These are phyloP conservation scores for Serpula lacrymans DNA, from an alignment of 768 basidiomycete genomes.

Conservation along the genomic window DNA sequence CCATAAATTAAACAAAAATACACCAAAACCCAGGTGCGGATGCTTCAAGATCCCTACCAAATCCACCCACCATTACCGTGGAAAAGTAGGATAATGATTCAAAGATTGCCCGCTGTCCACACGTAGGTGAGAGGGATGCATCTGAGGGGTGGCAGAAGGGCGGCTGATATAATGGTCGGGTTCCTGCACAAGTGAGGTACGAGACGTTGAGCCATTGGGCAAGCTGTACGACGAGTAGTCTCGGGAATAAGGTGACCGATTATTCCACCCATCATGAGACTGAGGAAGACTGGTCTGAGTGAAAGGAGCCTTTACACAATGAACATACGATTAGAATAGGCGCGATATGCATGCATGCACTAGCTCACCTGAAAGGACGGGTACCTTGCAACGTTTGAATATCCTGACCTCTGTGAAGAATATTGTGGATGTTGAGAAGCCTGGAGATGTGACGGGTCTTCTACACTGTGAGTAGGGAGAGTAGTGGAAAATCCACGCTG, in stretches of 20 bases:
- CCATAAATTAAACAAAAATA: no score
- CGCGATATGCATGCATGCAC: no score
- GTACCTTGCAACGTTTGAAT: conserved; percentile 18
- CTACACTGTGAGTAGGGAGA: conserved; percentile 24
- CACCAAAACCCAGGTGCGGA: no score
- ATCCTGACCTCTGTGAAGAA: conserved; percentile 12
- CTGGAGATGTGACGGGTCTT: conserved; percentile 16
- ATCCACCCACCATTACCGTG: no score
- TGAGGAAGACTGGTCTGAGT: conserved; percentile 4
- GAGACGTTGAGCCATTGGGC: conserved; percentile 15
- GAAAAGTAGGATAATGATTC: conserved; percentile 22
- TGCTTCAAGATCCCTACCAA: conserved; percentile 1
- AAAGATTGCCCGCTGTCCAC: conserved; percentile 12
- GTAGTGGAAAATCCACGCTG: conserved; percentile 34
- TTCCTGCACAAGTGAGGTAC: conserved; percentile 17
- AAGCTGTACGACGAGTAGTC: conserved; percentile 13
- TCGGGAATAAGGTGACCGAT: conserved; percentile 21
- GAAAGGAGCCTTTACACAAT: no score
- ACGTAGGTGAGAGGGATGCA: conserved; percentile 26
- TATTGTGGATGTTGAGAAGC: no score
- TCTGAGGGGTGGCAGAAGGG: conserved; percentile 8
- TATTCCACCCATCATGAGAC: conserved; percentile 21
- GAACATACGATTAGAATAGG: no score
- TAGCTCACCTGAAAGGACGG: conserved; percentile 21
- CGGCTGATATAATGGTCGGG: conserved; percentile 23